phyloP scores from a whole-genome alignment of 2,329 filamentous ascomycete species.

The Aureobasidium sp. region DNA sequence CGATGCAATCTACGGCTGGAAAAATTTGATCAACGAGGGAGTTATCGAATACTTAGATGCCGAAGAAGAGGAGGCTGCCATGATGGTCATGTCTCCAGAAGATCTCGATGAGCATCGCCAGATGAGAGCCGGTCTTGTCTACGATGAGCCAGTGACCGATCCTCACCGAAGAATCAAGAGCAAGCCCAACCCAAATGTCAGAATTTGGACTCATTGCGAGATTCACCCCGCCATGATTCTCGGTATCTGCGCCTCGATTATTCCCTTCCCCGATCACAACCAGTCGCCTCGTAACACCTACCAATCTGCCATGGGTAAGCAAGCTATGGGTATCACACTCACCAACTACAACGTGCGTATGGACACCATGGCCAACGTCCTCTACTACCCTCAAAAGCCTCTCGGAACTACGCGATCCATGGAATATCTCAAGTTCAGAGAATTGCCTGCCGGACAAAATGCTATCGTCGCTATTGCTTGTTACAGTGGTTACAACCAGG shows the following conservation, averaged over 20 bases:
- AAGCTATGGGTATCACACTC: slow-evolving; percentile 98
- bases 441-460: slow-evolving; percentile 93
- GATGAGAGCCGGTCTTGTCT: slow-evolving; percentile 29
- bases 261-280: slow-evolving; percentile 99
- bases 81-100: slow-evolving; percentile 99
- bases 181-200: slow-evolving; percentile 75
- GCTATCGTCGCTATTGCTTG: slow-evolving; percentile 96
- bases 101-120: slow-evolving; percentile 63
- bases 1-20: slow-evolving; percentile 71
- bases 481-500: slow-evolving; percentile 98
- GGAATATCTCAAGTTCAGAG: slow-evolving; percentile 98
- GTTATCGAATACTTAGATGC: slow-evolving; percentile 95
- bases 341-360: slow-evolving; percentile 96
- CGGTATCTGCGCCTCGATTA: slow-evolving; percentile 97
- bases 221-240: slow-evolving; percentile 99
- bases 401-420: slow-evolving; percentile 93
- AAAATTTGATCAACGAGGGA: slow-evolving; percentile 73
- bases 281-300: slow-evolving; percentile 97
- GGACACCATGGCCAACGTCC: slow-evolving; percentile 99
- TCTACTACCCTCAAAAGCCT: slow-evolving; percentile 98
- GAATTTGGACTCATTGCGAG: slow-evolving; percentile 96
- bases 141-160: slow-evolving; percentile 59
- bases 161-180: slow-evolving; percentile 84
- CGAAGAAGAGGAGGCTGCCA: slow-evolving; percentile 95
- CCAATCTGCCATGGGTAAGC: slow-evolving; percentile 99